phyloP scores from a whole-genome alignment of 257 asterid species.

The Euphrasia confusa region DNA sequence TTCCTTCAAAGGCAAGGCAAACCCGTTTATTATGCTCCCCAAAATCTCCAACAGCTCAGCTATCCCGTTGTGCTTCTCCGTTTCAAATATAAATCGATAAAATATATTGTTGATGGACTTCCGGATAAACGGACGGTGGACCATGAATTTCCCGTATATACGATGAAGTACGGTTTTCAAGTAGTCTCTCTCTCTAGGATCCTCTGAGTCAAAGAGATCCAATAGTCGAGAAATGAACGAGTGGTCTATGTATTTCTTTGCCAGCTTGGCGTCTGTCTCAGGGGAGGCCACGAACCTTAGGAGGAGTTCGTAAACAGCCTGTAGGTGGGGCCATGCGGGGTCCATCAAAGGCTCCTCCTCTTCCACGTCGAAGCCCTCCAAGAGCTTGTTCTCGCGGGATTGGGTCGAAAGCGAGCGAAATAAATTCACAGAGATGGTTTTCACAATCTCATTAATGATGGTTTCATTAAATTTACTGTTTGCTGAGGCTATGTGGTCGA shows the following conservation, averaged over 20 bases:
- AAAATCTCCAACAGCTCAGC: slow-evolving; percentile 70
- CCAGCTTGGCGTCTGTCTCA: slow-evolving; percentile 69
- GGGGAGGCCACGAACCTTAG: slow-evolving; percentile 75
- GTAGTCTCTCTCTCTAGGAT: slow-evolving; percentile 79
- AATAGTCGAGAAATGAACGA: slow-evolving; percentile 52
- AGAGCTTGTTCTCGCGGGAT: slow-evolving; percentile 48
- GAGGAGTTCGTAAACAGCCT: slow-evolving; percentile 67
- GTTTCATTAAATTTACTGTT: slow-evolving; percentile 53
- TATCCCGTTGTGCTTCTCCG: slow-evolving; percentile 77
- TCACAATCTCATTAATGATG: slow-evolving; percentile 48
- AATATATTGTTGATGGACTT: slow-evolving; percentile 64
- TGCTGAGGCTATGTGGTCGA: slow-evolving; percentile 57
- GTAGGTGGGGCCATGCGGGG: slow-evolving; percentile 78
- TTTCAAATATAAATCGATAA: slow-evolving; percentile 62
- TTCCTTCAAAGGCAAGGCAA: slow-evolving; percentile 71
- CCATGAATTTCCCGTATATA: slow-evolving; percentile 81
- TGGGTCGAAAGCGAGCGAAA: slow-evolving; percentile 50
- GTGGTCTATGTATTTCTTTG: slow-evolving; percentile 71
- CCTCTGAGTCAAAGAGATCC: slow-evolving; percentile 77
- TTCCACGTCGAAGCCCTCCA: slow-evolving; percentile 69
- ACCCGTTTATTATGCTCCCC: slow-evolving; percentile 80
- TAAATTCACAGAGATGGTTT: slow-evolving; percentile 54
- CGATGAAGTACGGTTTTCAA: slow-evolving; percentile 70
- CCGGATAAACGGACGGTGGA: slow-evolving; percentile 73
- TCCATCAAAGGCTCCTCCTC: slow-evolving; percentile 81